Base-by-base conservation (phyloP, 106 monocot species). In the Vanilla planifolia region DNA sequence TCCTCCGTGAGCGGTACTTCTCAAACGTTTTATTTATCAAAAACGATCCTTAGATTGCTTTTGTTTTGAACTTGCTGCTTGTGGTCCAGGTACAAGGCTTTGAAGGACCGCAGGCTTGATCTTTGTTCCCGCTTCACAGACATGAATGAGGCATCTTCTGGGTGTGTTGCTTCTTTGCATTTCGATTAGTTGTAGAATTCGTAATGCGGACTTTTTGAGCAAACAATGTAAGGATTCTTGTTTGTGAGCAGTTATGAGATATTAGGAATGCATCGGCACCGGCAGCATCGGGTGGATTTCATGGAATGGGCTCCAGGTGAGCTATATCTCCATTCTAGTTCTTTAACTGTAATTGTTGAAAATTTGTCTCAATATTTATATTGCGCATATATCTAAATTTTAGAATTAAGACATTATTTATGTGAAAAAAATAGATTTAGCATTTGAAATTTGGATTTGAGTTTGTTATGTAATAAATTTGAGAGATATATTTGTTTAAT, bases 291-390 rank as follows among this genome's bases (percentile, higher is more conserved):
- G 36, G 53, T 88, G 51, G 82, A 88, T 71, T 88, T 70, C 70
- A 88, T 88, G 87, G 87, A 88, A 25, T 88, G 87, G 87, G 87
- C 79, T 7, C 82, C 87, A 39, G 86, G 86, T 86, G 69, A 22
- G 41, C 0, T 59, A 15, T n/a, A 15, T 25, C 3, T 65, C 27
- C 19, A n/a, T 29, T 39, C 42, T 35, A 16, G 1, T 8, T 40
- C 25, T 41, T 16, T 8, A 10, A 53, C 11, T 2, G 4, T 26
- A 42, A 24, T 43, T 43, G 3, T 26, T 11, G 20, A 1, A n/a
- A n/a, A n/a, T n/a, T n/a, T n/a, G n/a, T n/a, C n/a, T n/a, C n/a
- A n/a, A n/a, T n/a, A n/a, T n/a, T n/a, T n/a, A n/a, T n/a, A n/a
- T n/a, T n/a, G n/a, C n/a, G n/a, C n/a, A n/a, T n/a, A n/a, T n/a